Conservation (phyloP, 148 eudicot genomes). For the Polygonum aviculare region DNA sequence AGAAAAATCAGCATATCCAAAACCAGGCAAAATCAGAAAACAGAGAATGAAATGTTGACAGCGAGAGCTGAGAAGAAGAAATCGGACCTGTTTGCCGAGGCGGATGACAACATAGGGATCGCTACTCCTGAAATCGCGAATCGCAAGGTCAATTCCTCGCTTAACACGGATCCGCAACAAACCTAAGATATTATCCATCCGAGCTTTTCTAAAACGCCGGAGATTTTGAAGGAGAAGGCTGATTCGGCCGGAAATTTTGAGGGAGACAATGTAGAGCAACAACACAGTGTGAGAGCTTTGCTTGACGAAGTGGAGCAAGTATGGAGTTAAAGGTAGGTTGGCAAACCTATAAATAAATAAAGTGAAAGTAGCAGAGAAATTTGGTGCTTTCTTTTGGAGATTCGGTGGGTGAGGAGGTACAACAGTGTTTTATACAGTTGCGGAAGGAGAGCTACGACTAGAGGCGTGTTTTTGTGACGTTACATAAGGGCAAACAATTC, state of each 20-base stretch:
- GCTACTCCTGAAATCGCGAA: slow-evolving; percentile 14
- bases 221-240: background rate
- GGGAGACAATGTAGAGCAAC: too few species aligned
- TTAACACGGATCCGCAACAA: slow-evolving; percentile 6
- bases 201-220: background rate
- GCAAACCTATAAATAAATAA: background rate
- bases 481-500: background rate
- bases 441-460: background rate
- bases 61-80: background rate
- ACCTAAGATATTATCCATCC: slow-evolving; percentile 11
- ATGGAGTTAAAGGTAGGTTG: background rate
- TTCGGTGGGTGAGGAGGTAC: background rate
- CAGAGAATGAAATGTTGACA: background rate
- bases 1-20: too few species aligned
- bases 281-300: too few species aligned
- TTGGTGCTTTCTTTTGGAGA: background rate
- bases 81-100: slow-evolving; percentile 10
- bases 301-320: background rate
- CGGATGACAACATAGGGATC: slow-evolving; percentile 16
- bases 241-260: too few species aligned
- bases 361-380: background rate
- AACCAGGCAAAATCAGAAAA: background rate
- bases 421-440: background rate
- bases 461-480: background rate
- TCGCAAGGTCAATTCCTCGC: slow-evolving; percentile 14